These are phyloP conservation scores for Cucurbita moschata DNA, from an alignment of 306 rosid genomes.

Conservation along the genomic window DNA sequence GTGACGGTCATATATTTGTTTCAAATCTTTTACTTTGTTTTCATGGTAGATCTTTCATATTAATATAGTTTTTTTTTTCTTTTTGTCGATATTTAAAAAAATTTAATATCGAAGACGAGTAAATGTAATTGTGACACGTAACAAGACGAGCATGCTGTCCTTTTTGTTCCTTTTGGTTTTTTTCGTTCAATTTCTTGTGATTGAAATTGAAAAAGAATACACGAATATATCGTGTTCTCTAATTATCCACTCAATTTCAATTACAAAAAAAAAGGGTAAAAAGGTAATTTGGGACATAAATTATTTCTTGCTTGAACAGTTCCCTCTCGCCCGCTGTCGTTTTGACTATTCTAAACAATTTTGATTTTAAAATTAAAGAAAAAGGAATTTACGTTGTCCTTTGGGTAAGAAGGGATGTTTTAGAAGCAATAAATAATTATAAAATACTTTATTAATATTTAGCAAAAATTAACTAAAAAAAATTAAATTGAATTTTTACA, in stretches of 20 bases:
- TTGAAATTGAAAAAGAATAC: not conserved
- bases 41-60: no score
- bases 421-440: not conserved
- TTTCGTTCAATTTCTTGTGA: not conserved
- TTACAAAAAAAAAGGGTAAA: not conserved
- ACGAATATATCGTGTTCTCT: not conserved
- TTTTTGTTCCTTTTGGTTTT: not conserved
- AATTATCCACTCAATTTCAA: not conserved
- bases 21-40: no score
- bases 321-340: not conserved
- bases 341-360: not conserved
- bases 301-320: not conserved
- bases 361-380: not conserved
- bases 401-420: not conserved
- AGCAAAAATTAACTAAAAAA: not conserved
- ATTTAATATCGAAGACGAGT: no score
- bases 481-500: no score
- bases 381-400: not conserved
- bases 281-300: not conserved
- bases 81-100: no score
- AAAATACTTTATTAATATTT: not conserved
- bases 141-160: not conserved
- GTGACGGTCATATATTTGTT: no score
- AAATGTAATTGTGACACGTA: no score
- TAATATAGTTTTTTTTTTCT: no score